Evolutionary conservation across 164 flowering plant species (phyloP).

Genomic region (Akebia trifoliata): DNA sequence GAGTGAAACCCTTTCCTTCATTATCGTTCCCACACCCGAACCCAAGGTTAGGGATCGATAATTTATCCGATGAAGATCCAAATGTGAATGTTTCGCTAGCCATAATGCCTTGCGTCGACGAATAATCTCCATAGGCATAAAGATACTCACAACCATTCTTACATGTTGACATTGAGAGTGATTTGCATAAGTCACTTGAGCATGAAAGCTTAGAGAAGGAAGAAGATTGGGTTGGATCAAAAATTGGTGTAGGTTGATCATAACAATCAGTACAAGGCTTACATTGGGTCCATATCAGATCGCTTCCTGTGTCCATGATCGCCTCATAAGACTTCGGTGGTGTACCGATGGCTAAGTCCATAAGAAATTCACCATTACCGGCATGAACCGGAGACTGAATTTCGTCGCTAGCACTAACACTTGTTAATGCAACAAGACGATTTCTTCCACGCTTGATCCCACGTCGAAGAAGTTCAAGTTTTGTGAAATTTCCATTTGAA

Average conservation of each 20-base stretch:
- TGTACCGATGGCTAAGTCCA: slow-evolving; percentile 64
- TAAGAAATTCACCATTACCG: slow-evolving; percentile 64
- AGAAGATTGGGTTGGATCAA: slow-evolving; percentile 62
- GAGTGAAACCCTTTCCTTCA: slow-evolving; percentile 58
- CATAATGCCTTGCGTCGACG: slow-evolving; percentile 61
- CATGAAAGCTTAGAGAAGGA: slow-evolving; percentile 58
- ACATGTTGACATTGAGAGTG: slow-evolving; percentile 49
- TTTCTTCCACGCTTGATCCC: slow-evolving; percentile 46
- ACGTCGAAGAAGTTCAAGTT: slow-evolving; percentile 46
- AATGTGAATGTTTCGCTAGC: slow-evolving; percentile 73
- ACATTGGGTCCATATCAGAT: slow-evolving; percentile 89
- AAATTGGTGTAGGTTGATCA: slow-evolving; percentile 54
- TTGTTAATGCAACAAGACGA: slow-evolving; percentile 26
- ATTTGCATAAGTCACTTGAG: slow-evolving; percentile 39
- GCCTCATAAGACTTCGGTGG: slow-evolving; percentile 54
- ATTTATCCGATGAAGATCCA: slow-evolving; percentile 16
- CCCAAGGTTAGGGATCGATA: slow-evolving; percentile 39
- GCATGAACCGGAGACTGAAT: slow-evolving; percentile 33
- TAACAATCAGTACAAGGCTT: slow-evolving; percentile 63
- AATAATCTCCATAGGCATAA: slow-evolving; percentile 73
- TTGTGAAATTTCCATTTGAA: slow-evolving; percentile 47
- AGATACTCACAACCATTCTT: slow-evolving; percentile 50
- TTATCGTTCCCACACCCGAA: slow-evolving; percentile 85
- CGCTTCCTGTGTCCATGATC: slow-evolving; percentile 88
- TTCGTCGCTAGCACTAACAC: neutral